phyloP scores from a whole-genome alignment of 2,329 filamentous ascomycete species.

The Penicillium sp. region DNA sequence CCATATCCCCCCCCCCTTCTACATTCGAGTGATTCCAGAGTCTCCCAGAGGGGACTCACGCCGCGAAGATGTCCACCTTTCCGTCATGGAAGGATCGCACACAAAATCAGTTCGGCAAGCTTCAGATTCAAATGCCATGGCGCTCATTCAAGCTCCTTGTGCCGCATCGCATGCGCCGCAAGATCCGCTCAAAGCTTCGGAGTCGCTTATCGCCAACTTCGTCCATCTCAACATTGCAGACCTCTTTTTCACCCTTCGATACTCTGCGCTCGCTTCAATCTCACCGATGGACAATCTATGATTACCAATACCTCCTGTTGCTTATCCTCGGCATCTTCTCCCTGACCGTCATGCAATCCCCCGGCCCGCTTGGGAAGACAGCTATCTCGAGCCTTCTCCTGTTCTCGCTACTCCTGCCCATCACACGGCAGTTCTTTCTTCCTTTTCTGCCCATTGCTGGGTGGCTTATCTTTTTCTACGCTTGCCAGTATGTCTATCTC shows the following conservation, averaged over 20 bases:
- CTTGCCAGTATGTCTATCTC: conserved; percentile 71
- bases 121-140: conserved; percentile 50
- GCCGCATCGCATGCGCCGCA: conserved; percentile 65
- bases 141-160: conserved; percentile 52
- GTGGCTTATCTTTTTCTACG: conserved; percentile 89
- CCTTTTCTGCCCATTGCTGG: conserved; percentile 81
- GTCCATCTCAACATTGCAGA: conserved; percentile 73
- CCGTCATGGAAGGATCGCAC: conserved; percentile 50
- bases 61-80: conserved; percentile 37
- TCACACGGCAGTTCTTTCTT: conserved; percentile 87
- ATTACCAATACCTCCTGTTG: conserved; percentile 79
- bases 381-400: conserved; percentile 66
- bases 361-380: conserved; percentile 76
- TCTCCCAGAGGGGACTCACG: conserved; percentile 22
- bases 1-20: conserved; percentile 2
- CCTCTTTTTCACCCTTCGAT: conserved; percentile 76
- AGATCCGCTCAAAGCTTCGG: conserved; percentile 67
- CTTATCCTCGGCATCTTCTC: conserved; percentile 76
- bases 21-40: conserved; percentile 17
- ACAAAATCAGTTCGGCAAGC: conserved; percentile 45
- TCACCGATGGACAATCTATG: conserved; percentile 78
- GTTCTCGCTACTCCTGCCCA: conserved; percentile 72
- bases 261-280: conserved; percentile 72
- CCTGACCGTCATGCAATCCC: conserved; percentile 73
- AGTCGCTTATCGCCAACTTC: conserved; percentile 66